These are phyloP conservation scores for Hibiscus mutabilis DNA, from an alignment of 345 rosid species.

Conservation along the genomic window DNA sequence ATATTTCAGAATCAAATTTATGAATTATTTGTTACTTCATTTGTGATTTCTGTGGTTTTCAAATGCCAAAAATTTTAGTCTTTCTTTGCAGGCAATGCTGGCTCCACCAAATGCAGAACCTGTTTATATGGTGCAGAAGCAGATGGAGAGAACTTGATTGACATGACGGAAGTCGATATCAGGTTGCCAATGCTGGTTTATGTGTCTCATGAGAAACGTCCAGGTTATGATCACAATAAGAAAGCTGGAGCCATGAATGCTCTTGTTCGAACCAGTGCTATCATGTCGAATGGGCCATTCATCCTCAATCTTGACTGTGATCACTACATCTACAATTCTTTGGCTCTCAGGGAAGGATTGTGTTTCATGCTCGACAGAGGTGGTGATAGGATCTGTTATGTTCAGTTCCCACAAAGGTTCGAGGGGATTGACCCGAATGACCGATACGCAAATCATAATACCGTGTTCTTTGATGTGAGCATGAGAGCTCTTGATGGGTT, in stretches of 20 bases:
- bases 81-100: constrained; percentile 54
- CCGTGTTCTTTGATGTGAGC: constrained; percentile 57
- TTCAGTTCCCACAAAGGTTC: constrained; percentile 63
- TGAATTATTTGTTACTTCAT: background rate
- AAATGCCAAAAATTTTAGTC: constrained; percentile 9
- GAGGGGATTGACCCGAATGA: constrained; percentile 62
- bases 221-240: constrained; percentile 63
- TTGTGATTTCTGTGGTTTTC: background rate
- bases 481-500: constrained; percentile 66
- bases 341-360: constrained; percentile 62
- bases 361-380: constrained; percentile 68
- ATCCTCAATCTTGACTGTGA: constrained; percentile 63
- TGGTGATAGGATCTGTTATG: constrained; percentile 50
- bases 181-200: constrained; percentile 56
- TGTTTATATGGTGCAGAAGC: constrained; percentile 52
- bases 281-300: constrained; percentile 67
- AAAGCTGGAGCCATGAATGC: constrained; percentile 75
- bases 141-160: constrained; percentile 40
- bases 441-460: constrained; percentile 58
- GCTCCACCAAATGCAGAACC: constrained; percentile 75
- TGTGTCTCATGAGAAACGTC: constrained; percentile 61
- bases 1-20: constrained; percentile 5
- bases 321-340: constrained; percentile 52
- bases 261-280: constrained; percentile 52
- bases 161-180: constrained; percentile 49